phyloP scores from a whole-genome alignment of 1,139 yeast species.

The Lodderomyces metapsilosis region DNA sequence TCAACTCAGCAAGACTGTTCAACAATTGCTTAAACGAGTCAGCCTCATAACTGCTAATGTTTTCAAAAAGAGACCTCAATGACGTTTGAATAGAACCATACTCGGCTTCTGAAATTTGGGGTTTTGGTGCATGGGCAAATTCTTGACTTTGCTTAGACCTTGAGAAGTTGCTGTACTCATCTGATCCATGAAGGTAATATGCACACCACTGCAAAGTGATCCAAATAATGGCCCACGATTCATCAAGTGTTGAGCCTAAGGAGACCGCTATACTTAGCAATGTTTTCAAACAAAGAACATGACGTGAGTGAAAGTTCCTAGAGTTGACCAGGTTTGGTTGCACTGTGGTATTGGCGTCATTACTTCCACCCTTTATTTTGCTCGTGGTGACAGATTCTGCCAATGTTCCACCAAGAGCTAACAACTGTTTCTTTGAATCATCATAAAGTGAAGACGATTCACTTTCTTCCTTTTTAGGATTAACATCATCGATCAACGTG shows the following conservation, averaged over 20 bases:
- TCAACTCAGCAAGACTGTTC: conserved; percentile 43
- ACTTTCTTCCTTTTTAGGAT: conserved; percentile 9
- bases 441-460: conserved; percentile 9
- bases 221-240: conserved; percentile 69
- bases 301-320: conserved; percentile 56
- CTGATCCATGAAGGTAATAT: conserved; percentile 62
- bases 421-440: conserved; percentile 33
- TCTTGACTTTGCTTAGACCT: conserved; percentile 20
- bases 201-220: conserved; percentile 76
- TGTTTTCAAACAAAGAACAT: conserved; percentile 77
- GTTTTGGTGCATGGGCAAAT: conserved; percentile 20
- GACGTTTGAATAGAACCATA: conserved; percentile 53
- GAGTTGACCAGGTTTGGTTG: conserved; percentile 18
- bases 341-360: not conserved
- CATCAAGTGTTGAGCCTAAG: conserved; percentile 65
- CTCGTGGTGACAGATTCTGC: conserved; percentile 48
- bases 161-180: conserved; percentile 30
- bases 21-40: conserved; percentile 49
- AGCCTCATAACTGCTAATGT: conserved; percentile 53
- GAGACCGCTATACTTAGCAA: conserved; percentile 73
- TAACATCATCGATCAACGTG: too few relatives aligned
- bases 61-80: conserved; percentile 58
- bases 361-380: conserved; percentile 15
- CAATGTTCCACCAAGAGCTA: conserved; percentile 59
- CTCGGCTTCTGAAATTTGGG: conserved; percentile 43